phyloP scores from a whole-genome alignment of 1,284 basidiomycete species.

The Phenoliferia sp. region DNA sequence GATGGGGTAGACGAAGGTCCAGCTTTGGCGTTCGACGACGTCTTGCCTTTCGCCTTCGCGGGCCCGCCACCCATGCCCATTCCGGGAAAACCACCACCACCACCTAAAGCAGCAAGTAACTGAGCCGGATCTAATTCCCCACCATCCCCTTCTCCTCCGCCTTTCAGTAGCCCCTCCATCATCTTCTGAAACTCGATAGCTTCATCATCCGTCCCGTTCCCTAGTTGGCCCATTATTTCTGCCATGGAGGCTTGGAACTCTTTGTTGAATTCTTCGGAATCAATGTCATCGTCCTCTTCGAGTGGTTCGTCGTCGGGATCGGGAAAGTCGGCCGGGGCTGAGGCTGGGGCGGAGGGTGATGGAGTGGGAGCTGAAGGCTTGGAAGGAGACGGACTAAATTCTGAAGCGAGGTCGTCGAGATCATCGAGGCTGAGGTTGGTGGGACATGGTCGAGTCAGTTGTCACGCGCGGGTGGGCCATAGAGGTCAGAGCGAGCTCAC shows the following conservation, averaged over 20 bases:
- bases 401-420: slow-evolving; percentile 53
- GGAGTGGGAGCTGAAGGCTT: slow-evolving; percentile 9
- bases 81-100: not conserved
- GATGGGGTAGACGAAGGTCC: slow-evolving; percentile 21
- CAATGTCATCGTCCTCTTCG: slow-evolving; percentile 2
- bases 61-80: not conserved
- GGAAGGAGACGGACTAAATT: slow-evolving; percentile 36
- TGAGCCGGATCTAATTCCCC: slow-evolving; percentile 36
- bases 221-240: slow-evolving; percentile 67
- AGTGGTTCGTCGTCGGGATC: slow-evolving; percentile 42
- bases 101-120: slow-evolving; percentile 1
- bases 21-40: slow-evolving; percentile 18
- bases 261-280: slow-evolving; percentile 53
- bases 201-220: slow-evolving; percentile 36
- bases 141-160: slow-evolving; percentile 39
- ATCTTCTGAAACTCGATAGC: slow-evolving; percentile 33
- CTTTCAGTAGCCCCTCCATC: slow-evolving; percentile 29
- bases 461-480: not conserved
- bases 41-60: not conserved
- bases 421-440: slow-evolving; percentile 22
- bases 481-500: not conserved
- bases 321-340: slow-evolving; percentile 48
- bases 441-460: not conserved
- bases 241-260: slow-evolving; percentile 81
- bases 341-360: slow-evolving; percentile 43